Percentiles rank a stretch among this genome's conserved stretches.
These are phyloP conservation scores for Agastache rugosa DNA, from an alignment of 257 asterid species.

Conservation along the genomic window DNA sequence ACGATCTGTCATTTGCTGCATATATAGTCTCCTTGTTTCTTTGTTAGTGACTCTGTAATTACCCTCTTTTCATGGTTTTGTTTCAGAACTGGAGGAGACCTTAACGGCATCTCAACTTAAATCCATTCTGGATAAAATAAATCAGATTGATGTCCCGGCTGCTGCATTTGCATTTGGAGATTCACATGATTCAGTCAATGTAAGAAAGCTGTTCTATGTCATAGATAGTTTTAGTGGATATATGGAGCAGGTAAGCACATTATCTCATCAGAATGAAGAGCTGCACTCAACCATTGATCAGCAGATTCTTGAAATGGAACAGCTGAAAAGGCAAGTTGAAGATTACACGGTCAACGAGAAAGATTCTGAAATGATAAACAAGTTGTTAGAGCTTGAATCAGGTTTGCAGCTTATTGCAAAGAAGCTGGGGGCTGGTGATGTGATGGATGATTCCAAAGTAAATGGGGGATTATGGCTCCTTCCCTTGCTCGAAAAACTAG, in stretches of 20 bases:
- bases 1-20: constrained; percentile 24
- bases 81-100: constrained; percentile 66
- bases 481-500: constrained; percentile 66
- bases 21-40: constrained; percentile 7
- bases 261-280: constrained; percentile 63
- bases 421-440: constrained; percentile 71
- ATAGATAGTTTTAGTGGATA: constrained; percentile 61
- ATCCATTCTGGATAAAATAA: constrained; percentile 68
- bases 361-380: constrained; percentile 54
- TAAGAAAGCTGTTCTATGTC: constrained; percentile 68
- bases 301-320: constrained; percentile 63
- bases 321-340: constrained; percentile 62
- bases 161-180: constrained; percentile 47
- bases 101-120: constrained; percentile 68
- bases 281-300: constrained; percentile 64
- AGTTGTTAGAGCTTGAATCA: constrained; percentile 56
- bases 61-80: constrained; percentile 33
- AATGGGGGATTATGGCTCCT: constrained; percentile 52
- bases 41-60: constrained; percentile 22
- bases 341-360: constrained; percentile 42
- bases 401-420: constrained; percentile 63
- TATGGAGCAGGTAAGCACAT: constrained; percentile 53
- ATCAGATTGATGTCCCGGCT: constrained; percentile 59
- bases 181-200: constrained; percentile 49
- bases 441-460: constrained; percentile 53